These are phyloP conservation scores for Magnaporthales sp. DNA, from an alignment of 2,329 filamentous ascomycete species.

Conservation along the genomic window DNA sequence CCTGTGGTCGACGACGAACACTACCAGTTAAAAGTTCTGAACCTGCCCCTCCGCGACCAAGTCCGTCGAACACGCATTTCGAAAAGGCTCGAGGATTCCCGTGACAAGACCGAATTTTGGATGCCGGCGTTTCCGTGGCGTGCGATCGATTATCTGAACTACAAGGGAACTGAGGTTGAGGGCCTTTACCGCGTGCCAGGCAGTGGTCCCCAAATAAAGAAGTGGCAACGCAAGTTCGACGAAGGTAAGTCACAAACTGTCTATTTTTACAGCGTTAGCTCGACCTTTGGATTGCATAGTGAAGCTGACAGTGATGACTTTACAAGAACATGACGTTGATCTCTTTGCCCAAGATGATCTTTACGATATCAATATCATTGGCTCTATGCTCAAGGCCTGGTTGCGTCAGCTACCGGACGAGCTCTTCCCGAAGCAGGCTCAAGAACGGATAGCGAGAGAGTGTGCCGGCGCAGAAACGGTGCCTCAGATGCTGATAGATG, in stretches of 20 bases:
- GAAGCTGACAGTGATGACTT: slow-evolving; percentile 12
- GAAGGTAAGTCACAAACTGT: slow-evolving; percentile 45
- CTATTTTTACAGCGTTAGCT: neutral
- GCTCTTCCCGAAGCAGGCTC: slow-evolving; percentile 76
- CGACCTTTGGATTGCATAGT: neutral
- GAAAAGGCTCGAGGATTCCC: slow-evolving; percentile 75
- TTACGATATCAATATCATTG: slow-evolving; percentile 94
- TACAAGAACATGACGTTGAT: slow-evolving; percentile 73
- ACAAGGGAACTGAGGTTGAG: slow-evolving; percentile 88
- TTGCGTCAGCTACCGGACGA: slow-evolving; percentile 90
- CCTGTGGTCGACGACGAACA: slow-evolving; percentile 66
- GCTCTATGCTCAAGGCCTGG: slow-evolving; percentile 95
- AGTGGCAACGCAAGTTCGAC: slow-evolving; percentile 89
- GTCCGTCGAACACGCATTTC: slow-evolving; percentile 87
- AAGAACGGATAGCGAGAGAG: slow-evolving; percentile 71
- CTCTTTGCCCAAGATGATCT: slow-evolving; percentile 80
- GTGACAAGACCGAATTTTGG: slow-evolving; percentile 97
- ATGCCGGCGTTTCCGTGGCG: slow-evolving; percentile 95
- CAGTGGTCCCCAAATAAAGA: slow-evolving; percentile 82
- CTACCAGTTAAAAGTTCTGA: slow-evolving; percentile 79
- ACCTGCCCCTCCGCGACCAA: slow-evolving; percentile 78
- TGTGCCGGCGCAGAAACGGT: slow-evolving; percentile 72
- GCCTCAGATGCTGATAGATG: slow-evolving; percentile 75
- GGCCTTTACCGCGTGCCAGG: slow-evolving; percentile 89
- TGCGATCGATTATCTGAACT: slow-evolving; percentile 93